Conservation (phyloP, 2,329 filamentous ascomycete genomes). For the Phyllosticta capitalensis region DNA sequence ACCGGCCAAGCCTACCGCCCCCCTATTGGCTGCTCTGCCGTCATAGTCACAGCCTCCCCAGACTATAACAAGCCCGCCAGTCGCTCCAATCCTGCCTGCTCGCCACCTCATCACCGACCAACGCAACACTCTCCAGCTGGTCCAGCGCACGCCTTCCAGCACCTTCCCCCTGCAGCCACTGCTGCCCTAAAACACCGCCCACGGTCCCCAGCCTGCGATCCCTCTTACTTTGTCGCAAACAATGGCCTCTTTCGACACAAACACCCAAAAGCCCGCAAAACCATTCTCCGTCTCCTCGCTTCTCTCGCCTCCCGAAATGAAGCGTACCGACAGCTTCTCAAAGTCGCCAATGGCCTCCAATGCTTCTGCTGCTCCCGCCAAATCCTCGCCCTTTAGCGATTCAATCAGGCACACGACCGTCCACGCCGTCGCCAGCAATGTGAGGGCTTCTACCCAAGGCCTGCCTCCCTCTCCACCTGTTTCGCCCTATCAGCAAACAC, state of each 20-base stretch:
- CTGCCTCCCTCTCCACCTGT: constrained; percentile 28
- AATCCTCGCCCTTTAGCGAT: constrained; percentile 16
- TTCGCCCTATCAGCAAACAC: constrained; percentile 27
- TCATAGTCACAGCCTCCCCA: constrained; percentile 9
- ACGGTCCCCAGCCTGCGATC: background rate
- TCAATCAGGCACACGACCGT: constrained; percentile 12
- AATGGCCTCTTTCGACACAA: constrained; percentile 5
- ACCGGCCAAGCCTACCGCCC: constrained; percentile 6
- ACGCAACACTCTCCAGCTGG: constrained; percentile 8
- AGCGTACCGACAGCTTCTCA: constrained; percentile 28
- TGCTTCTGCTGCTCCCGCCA: constrained; percentile 14
- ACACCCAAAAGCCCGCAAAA: constrained; percentile 3
- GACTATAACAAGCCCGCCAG: constrained; percentile 10
- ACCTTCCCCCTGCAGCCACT: constrained; percentile 6
- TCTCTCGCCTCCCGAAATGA: constrained; percentile 33
- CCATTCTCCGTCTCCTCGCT: constrained; percentile 17
- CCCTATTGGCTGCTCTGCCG: constrained; percentile 10
- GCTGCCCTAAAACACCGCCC: constrained; percentile 3
- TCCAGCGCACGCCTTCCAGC: constrained; percentile 9
- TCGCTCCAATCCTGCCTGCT: background rate
- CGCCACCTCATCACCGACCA: constrained; percentile 11
- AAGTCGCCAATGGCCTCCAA: constrained; percentile 19
- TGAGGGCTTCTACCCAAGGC: constrained; percentile 18
- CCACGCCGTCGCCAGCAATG: constrained; percentile 18
- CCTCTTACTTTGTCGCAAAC: background rate